Base-by-base conservation (phyloP, 2,329 filamentous ascomycete genomes). In the Colletotrichum costaricense region DNA sequence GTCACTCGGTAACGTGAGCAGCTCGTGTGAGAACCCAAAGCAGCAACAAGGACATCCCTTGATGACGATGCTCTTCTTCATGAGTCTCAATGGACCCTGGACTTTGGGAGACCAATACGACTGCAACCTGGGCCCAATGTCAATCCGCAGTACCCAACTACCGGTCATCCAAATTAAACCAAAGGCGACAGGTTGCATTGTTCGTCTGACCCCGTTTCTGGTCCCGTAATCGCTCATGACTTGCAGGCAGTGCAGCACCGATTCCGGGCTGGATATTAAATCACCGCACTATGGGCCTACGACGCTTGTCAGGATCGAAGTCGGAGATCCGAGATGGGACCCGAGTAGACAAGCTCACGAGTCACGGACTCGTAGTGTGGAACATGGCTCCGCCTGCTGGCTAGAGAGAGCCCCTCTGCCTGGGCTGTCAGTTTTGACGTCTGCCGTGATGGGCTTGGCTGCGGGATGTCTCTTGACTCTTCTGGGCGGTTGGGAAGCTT, bases 221-320 rank as follows among this genome's bases (percentile, higher is more conserved):
- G 33, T 46, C 42, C 67, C 60, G 12, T 56, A 14, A 33, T 38
- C 58, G 52, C 63, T 56, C 67, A 70, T 65, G 59, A n/a, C 56
- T 65, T 60, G 67, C 70, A 63, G 56, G 60, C 67, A 35, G 69
- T 69, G 69, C 69, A 63, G 38, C 19, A 33, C 64, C 69, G 58
- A 59, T 63, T 59, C 54, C 54, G 59, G 58, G 65, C 52, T 57
- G 24, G 54, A 63, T 69, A 54, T 52, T 57, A 49, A 49, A 22
- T 42, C 35, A 72, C 35, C 64, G 52, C 22, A 28, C 57, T 33
- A 35, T 49, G 24, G 69, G 33, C 33, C 33, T 35, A 5, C 33
- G 33, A 35, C 24, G 49, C 30, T 22, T 42, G 58, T 38, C 54
- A 63, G 5, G 59, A 55, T 64, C 54, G 64, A 63, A 54, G 67